These are phyloP conservation scores for Penicillium sp. DNA, from an alignment of 2,329 filamentous ascomycete species.

Conservation along the genomic window DNA sequence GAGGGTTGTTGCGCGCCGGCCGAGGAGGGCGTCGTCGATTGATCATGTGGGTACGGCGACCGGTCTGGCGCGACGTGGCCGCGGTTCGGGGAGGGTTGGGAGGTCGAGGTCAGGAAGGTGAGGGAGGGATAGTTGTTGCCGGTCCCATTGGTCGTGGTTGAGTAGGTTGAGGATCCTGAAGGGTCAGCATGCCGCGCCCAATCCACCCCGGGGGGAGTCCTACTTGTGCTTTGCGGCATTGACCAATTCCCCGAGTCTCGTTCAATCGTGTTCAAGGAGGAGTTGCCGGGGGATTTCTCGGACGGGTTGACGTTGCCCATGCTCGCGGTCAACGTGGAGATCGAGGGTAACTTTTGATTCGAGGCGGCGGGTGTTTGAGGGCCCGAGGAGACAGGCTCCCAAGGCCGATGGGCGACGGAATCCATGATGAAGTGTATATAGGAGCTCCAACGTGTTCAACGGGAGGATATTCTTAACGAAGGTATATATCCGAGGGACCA, in stretches of 20 bases:
- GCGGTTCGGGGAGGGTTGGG: slow-evolving; percentile 54
- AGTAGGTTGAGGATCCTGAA: slow-evolving; percentile 56
- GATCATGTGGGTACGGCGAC: slow-evolving; percentile 51
- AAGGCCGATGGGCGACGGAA: slow-evolving; percentile 51
- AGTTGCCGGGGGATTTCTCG: slow-evolving; percentile 52
- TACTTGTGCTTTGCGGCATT: slow-evolving; percentile 64
- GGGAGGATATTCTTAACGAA: not conserved
- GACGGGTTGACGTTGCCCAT: slow-evolving; percentile 43
- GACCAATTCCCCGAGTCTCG: slow-evolving; percentile 67
- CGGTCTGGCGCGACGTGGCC: slow-evolving; percentile 47
- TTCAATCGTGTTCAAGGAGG: slow-evolving; percentile 54
- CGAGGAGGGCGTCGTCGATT: slow-evolving; percentile 46
- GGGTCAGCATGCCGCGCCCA: slow-evolving; percentile 34
- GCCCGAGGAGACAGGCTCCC: slow-evolving; percentile 48
- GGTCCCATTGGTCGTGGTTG: slow-evolving; percentile 53
- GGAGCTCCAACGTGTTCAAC: not conserved
- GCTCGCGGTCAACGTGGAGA: slow-evolving; percentile 54
- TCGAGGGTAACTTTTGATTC: slow-evolving; percentile 54
- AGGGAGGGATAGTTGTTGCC: slow-evolving; percentile 51
- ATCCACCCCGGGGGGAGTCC: slow-evolving; percentile 34
- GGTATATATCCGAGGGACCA: not conserved
- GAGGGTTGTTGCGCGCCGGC: slow-evolving; percentile 46
- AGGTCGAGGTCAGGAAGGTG: slow-evolving; percentile 52
- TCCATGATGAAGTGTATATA: slow-evolving; percentile 42
- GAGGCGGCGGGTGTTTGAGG: slow-evolving; percentile 44